Percentiles rank a stretch among this genome's conserved stretches.
phyloP scores from a whole-genome alignment of 2,329 filamentous ascomycete species.

The Fusarium chuoi region DNA sequence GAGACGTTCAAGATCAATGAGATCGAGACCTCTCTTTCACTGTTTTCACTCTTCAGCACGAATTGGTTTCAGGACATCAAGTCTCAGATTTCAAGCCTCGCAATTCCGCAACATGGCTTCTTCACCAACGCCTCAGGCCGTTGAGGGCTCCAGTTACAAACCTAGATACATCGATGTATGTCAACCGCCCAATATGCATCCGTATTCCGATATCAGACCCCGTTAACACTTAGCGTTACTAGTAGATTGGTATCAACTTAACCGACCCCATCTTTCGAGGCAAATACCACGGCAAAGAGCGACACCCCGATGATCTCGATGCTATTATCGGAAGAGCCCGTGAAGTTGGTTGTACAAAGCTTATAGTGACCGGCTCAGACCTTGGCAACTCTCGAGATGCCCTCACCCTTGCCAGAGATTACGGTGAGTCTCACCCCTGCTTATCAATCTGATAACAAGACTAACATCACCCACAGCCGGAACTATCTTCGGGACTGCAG shows the following conservation, averaged over 20 bases:
- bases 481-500: constrained; percentile 87
- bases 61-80: constrained; percentile 3
- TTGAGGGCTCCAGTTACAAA: constrained; percentile 39
- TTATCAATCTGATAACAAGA: background rate
- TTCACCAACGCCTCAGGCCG: constrained; percentile 31
- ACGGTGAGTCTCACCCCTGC: constrained; percentile 66
- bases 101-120: constrained; percentile 44
- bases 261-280: constrained; percentile 92
- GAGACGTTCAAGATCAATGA: constrained; percentile 32
- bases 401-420: constrained; percentile 75
- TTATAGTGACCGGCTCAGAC: constrained; percentile 94
- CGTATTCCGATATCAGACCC: background rate
- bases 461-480: constrained; percentile 64
- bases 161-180: constrained; percentile 73
- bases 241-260: constrained; percentile 91
- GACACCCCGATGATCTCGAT: constrained; percentile 77
- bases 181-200: background rate
- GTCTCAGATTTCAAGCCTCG: constrained; percentile 7
- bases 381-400: constrained; percentile 81
- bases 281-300: constrained; percentile 80
- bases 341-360: constrained; percentile 83
- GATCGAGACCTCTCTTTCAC: constrained; percentile 31
- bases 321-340: constrained; percentile 82
- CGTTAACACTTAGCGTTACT: constrained; percentile 33
- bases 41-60: constrained; percentile 17